Evolutionary conservation across 164 flowering plant species (phyloP), one percentile per base, ranked within the genome.

Genomic region (Kingdonia uniflora): DNA sequence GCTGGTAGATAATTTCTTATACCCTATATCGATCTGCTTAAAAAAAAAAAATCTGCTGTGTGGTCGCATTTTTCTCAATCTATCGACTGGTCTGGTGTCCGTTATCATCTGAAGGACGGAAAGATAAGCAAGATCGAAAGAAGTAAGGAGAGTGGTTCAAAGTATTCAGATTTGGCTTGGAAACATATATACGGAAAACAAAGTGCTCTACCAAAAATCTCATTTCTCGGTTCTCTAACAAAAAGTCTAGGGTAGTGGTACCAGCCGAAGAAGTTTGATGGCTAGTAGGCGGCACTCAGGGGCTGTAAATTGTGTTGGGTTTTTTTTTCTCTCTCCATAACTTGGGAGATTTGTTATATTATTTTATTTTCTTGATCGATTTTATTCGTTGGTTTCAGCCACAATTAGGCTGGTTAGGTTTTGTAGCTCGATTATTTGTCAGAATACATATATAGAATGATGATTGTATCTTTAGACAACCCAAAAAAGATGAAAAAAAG

Each of bases 31-130:
- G n/a, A n/a, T n/a, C n/a, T n/a, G n/a, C n/a, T n/a, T n/a, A n/a
- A n/a, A n/a, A n/a, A n/a, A n/a, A n/a, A n/a, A n/a, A n/a, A n/a
- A n/a, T 85, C 94, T 33, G 96, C 98, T 26, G 10, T 85, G 4
- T 80, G 90, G 15, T 92, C 96, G 20, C 95, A 85, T 73, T 92
- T 85, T 49, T 73, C 83, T 52, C 96, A 84, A 62, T 85, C 81
- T 16, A 92, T 92, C 70, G 74, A 88, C 58, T 92, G 96, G 96
- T 92, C 98, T 37, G 96, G 98, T 43, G 83, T 92, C 47, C 76
- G 84, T 20, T 92, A 92, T 65, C 78, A 84, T 67, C 72, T 92
- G 75, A 82, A 66, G 70, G 56, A 88, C 68, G 98, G 98, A 49
- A 92, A 85, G 76, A 85, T 92, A 55, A 19, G 39, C 69, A 80